Percentiles rank a stretch among this genome's conserved stretches.
These are phyloP conservation scores for Emmonsiellopsis sp. DNA, from an alignment of 2,329 filamentous ascomycete genomes.

Conservation along the genomic window DNA sequence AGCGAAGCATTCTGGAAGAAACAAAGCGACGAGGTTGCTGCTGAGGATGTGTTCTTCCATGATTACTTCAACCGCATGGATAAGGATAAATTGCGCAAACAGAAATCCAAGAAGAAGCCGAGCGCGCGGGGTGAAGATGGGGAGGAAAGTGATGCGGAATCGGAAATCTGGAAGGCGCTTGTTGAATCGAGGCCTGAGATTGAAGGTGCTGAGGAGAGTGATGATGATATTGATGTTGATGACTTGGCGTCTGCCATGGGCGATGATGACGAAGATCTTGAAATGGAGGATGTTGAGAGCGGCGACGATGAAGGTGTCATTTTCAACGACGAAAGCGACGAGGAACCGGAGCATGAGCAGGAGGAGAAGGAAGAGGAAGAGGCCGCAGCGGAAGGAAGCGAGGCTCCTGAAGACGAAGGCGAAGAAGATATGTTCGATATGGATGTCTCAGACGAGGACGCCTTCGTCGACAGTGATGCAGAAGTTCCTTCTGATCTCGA, in stretches of 20 bases:
- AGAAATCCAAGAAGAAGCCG: constrained; percentile 46
- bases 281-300: constrained; percentile 31
- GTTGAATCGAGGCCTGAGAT: constrained; percentile 72
- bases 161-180: constrained; percentile 87
- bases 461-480: constrained; percentile 45
- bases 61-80: constrained; percentile 78
- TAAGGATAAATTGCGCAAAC: constrained; percentile 51
- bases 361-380: constrained; percentile 40
- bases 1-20: constrained; percentile 84
- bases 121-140: constrained; percentile 32
- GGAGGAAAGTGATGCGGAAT: constrained; percentile 49
- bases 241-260: constrained; percentile 46
- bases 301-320: constrained; percentile 35
- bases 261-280: constrained; percentile 33
- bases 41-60: constrained; percentile 96
- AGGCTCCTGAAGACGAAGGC: constrained; percentile 28
- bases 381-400: constrained; percentile 22
- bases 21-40: constrained; percentile 77
- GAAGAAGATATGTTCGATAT: constrained; percentile 48
- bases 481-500: constrained; percentile 45
- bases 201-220: constrained; percentile 50
- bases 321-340: constrained; percentile 40
- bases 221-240: constrained; percentile 50
- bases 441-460: constrained; percentile 38
- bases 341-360: constrained; percentile 38